Percentiles rank a stretch among this genome's conserved stretches.
Evolutionary conservation across 192 early-diverging fungal genomes (phyloP).

Genomic region (Geosiphon pyriformis): DNA sequence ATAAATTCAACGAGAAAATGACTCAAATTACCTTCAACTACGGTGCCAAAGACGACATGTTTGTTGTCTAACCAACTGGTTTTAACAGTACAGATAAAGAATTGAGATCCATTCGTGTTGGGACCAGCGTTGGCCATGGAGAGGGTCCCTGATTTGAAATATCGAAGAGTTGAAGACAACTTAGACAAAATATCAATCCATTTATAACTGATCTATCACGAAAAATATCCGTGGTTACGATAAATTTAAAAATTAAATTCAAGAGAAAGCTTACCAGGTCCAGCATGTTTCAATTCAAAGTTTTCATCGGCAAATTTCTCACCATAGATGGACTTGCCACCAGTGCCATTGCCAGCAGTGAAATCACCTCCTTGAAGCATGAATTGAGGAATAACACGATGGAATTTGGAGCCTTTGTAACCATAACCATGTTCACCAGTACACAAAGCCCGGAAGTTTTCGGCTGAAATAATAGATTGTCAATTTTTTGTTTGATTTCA

Average conservation of each 20-base stretch:
- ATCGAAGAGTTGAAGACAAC: constrained; percentile 11
- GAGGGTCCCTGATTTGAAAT: constrained; percentile 45
- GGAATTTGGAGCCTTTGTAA: constrained; percentile 71
- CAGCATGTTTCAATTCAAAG: constrained; percentile 49
- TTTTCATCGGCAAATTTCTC: constrained; percentile 68
- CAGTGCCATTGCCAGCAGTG: constrained; percentile 79
- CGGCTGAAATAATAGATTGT: constrained; percentile 48
- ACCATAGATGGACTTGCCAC: constrained; percentile 88
- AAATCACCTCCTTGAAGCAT: constrained; percentile 89
- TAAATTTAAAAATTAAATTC: background rate
- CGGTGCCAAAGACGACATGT: constrained; percentile 78
- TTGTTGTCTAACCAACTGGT: constrained; percentile 85
- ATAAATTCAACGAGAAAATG: background rate
- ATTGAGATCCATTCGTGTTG: constrained; percentile 85
- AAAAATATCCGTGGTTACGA: background rate
- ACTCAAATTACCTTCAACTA: constrained; percentile 47
- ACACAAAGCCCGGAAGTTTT: constrained; percentile 98
- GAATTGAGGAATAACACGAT: constrained; percentile 79
- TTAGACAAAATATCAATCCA: background rate
- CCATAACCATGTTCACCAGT: constrained; percentile 91
- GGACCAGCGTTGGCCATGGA: constrained; percentile 87
- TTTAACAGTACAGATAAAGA: constrained; percentile 82
- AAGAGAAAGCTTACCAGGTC: constrained; percentile 36
- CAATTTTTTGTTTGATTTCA: background rate
- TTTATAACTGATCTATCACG: background rate